Conservation (phyloP, 2,329 filamentous ascomycete genomes). For the Plenodomus lindquistii region DNA sequence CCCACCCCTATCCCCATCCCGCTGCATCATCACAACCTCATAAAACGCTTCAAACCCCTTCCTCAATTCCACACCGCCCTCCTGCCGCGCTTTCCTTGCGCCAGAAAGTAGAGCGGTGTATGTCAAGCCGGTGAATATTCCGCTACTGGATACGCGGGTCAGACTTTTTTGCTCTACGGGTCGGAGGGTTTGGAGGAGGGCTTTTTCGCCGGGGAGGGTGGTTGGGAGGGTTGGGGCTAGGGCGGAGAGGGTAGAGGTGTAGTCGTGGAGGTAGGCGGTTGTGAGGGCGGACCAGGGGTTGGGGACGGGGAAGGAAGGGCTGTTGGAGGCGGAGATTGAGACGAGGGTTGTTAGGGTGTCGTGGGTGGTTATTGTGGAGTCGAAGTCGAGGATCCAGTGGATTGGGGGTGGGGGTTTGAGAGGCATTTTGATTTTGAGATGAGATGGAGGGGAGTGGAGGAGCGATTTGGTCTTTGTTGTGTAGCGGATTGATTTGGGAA, state of each 20-base stretch:
- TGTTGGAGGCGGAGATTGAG: conserved; percentile 39
- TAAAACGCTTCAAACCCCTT: conserved; percentile 43
- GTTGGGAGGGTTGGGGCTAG: conserved; percentile 34
- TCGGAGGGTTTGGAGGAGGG: conserved; percentile 43
- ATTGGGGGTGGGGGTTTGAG: conserved; percentile 17
- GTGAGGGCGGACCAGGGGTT: conserved; percentile 46
- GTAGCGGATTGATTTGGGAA: neutral
- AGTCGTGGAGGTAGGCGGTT: conserved; percentile 49
- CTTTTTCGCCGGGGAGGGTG: conserved; percentile 41
- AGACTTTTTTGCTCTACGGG: conserved; percentile 48
- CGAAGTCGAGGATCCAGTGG: conserved; percentile 52
- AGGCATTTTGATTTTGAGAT: conserved; percentile 13
- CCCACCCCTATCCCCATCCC: no score
- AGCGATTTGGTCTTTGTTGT: neutral
- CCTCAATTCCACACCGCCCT: conserved; percentile 41
- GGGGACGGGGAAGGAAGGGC: conserved; percentile 20
- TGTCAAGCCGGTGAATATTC: conserved; percentile 47
- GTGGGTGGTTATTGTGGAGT: conserved; percentile 51
- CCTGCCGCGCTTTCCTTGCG: conserved; percentile 31
- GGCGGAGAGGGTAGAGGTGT: conserved; percentile 33
- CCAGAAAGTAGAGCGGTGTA: conserved; percentile 30
- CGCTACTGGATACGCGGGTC: conserved; percentile 43
- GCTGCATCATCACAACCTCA: conserved; percentile 13
- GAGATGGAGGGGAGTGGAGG: neutral
- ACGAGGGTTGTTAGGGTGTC: conserved; percentile 52